Conservation (phyloP, 805 yeast species). For the Debaryomyces hansenii region DNA sequence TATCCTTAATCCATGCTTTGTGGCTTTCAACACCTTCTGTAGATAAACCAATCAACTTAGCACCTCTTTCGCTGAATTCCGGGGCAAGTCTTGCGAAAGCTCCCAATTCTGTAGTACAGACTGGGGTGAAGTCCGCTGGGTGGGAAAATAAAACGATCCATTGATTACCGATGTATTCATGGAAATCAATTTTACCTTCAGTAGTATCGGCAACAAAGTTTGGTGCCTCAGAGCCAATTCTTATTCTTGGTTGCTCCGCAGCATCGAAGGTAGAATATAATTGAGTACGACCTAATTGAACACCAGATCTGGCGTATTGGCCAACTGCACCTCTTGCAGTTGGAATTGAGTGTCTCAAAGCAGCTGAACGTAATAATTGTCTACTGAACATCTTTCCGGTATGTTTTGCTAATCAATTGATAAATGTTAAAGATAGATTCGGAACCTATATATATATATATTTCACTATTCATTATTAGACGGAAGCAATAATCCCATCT, state of each 20-base stretch:
- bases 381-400: slow-evolving; percentile 16
- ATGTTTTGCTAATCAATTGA: background rate
- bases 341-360: slow-evolving; percentile 3
- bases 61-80: slow-evolving; percentile 63
- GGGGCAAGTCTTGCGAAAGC: slow-evolving; percentile 73
- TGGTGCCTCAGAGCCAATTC: slow-evolving; percentile 67
- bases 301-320: background rate
- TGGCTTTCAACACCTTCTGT: slow-evolving; percentile 65
- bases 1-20: slow-evolving; percentile 68
- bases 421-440: background rate
- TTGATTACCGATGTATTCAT: slow-evolving; percentile 57
- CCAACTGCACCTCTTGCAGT: background rate
- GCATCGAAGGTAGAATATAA: slow-evolving; percentile 27
- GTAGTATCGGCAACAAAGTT: slow-evolving; percentile 66
- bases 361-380: slow-evolving; percentile 16
- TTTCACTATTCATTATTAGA: background rate
- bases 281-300: background rate
- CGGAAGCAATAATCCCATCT: background rate
- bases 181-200: slow-evolving; percentile 61
- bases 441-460: background rate
- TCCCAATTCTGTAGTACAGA: slow-evolving; percentile 77
- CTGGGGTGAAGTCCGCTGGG: slow-evolving; percentile 79
- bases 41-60: slow-evolving; percentile 67
- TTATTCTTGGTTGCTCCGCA: slow-evolving; percentile 43
- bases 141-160: slow-evolving; percentile 74